Evolutionary conservation across 2,329 filamentous ascomycete genomes (phyloP), one percentile per base, ranked within the genome.

Genomic region (Daldinia eschscholtzii): DNA sequence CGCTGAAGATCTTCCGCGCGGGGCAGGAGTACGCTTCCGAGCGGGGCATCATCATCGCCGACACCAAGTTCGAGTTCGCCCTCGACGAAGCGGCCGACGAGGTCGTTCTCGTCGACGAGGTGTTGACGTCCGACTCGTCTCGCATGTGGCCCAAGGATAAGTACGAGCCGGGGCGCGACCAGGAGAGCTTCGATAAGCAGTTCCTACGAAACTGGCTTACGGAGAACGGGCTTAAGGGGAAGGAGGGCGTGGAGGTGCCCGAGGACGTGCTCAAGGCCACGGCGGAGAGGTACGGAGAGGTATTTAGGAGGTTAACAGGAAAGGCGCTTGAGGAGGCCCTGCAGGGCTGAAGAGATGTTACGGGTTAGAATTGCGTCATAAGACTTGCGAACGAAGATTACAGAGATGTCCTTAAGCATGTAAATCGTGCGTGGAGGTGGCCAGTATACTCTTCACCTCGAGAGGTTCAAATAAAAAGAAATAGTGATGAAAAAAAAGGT

Each of bases 151-250:
- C 90, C 0, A 88, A 86, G 70, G 89, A 89, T 48, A 57, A 15
- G 61, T 97, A 95, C 78, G 86, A 89, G 77, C 81, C 92, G 18
- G 94, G 94, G 1, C 85, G 85, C 69, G 86, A 91, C 64, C 93
- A 97, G 83, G 87, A 91, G 61, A 96, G 92, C 81, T 96, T 95
- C 28, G 94, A 98, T 79, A 98, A 98, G 85, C 92, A 94, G 82
- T 91, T 87, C 76, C 80, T 97, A 73, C 85, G 94, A 39, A 91
- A 98, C 81, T 98, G 93, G 92, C 80, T 98, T 75, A 91, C 89
- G 2, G 81, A 79, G 55, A 84, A 91, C 63, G 92, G 92, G 0
- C 79, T 97, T 3, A 93, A 93, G 83, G 92, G 91, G 1, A 92
- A 92, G 81, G 84, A 90, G 28, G 91, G 87, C 1, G 91, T 95